Evolutionary conservation across 2,329 filamentous ascomycete genomes (phyloP), one percentile per base, ranked within the genome.

Genomic region (Colletotrichum magnum): DNA sequence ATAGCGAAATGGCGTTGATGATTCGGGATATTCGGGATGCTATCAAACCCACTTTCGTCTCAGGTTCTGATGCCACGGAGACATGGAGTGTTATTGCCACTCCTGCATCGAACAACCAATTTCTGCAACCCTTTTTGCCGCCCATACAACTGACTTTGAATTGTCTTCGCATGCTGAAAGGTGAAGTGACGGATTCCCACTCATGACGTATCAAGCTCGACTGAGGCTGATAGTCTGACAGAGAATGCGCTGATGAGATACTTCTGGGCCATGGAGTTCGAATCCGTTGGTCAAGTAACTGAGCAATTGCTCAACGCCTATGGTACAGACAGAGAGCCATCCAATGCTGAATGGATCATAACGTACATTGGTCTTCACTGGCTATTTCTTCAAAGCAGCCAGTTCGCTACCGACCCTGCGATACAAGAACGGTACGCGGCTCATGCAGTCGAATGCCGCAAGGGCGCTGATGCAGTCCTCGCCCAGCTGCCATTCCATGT

Each of bases 261-360:
- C 32, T 57, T 41, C 21, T 57, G 53, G 53, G 21, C 21, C 10
- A 57, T 43, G 32, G 10, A 43, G 32, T 57, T 57, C 2, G 53
- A 57, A 41, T 41, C 32, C 2, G 18, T 57, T 15, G 53, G 53
- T 6, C 53, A 57, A 0, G 53, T 57, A 18, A 57, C 32, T 1
- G 36, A 57, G 18, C 53, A 57, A 32, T 2, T 57, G 9, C 53
- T 57, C 1, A 32, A 28, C 2, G 32, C 41, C 16, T 57, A 57
- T 15, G n/a, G n/a, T 6, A 18, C 21, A 0, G n/a, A 57, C 18
- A 18, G 32, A 12, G 9, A n/a, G 15, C 12, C 53, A 6, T 41
- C 53, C 0, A 39, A 12, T 9, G 32, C 53, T 0, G 53, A 57
- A 15, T 26, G 18, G 53, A 24, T 57, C 0, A 57, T 43, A 28